phyloP scores from a whole-genome alignment of 192 early-diverging fungal species.

The Backusella circina region DNA sequence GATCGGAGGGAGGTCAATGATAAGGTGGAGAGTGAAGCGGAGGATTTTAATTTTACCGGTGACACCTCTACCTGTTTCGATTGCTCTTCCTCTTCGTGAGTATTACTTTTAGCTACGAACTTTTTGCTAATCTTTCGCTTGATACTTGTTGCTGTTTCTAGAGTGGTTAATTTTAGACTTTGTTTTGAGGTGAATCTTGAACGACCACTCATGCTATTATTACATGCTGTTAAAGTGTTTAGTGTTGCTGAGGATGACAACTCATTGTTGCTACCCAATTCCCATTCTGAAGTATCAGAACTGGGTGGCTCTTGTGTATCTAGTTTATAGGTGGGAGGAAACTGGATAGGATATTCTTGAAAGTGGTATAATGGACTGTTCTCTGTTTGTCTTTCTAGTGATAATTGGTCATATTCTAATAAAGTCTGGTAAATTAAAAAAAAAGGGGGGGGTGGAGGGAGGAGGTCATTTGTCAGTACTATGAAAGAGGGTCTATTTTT shows the following conservation, averaged over 20 bases:
- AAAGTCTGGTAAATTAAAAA: conserved; percentile 24
- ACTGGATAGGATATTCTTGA: conserved; percentile 61
- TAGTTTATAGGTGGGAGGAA: conserved; percentile 82
- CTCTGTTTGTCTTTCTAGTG: conserved; percentile 19
- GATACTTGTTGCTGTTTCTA: background rate
- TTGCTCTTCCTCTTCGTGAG: background rate
- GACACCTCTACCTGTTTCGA: background rate
- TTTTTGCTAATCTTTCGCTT: background rate
- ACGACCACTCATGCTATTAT: background rate
- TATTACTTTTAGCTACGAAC: background rate
- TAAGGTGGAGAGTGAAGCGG: background rate
- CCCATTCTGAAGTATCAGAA: conserved; percentile 10
- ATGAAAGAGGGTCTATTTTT: background rate
- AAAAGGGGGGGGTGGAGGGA: background rate
- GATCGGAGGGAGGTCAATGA: background rate
- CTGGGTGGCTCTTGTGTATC: conserved; percentile 32
- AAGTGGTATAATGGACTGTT: conserved; percentile 38
- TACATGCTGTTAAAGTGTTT: background rate
- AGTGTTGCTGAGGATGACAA: background rate
- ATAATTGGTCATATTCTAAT: conserved; percentile 43
- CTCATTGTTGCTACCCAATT: background rate
- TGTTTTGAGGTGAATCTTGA: background rate
- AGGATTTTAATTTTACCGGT: background rate
- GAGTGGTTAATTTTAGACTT: background rate
- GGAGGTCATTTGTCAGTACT: background rate